Evolutionary conservation across 805 yeast species (phyloP).

Genomic region (Blastobotrys mokoenaii): DNA sequence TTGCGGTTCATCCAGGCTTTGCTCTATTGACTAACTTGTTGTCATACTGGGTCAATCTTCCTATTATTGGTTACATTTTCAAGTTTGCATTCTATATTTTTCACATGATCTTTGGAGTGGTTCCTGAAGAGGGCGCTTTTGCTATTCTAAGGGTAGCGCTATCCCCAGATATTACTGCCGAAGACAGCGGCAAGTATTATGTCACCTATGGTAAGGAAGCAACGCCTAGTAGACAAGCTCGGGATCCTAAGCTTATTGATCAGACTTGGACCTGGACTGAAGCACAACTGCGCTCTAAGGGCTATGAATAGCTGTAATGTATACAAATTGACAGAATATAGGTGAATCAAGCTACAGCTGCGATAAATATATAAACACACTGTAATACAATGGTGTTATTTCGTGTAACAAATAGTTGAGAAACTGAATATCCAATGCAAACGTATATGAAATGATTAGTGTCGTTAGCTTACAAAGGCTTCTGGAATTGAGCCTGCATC

Average conservation of each 20-base stretch:
- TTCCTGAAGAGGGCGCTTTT: conserved; percentile 61
- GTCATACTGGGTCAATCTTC: conserved; percentile 68
- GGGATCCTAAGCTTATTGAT: conserved; percentile 51
- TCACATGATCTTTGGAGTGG: conserved; percentile 61
- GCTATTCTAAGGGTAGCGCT: conserved; percentile 59
- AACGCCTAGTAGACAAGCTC: conserved; percentile 51
- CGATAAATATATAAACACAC: too few relatives aligned
- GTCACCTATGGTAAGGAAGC: conserved; percentile 51
- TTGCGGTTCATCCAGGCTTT: conserved; percentile 76
- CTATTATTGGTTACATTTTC: conserved; percentile 66
- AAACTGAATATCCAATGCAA: too few relatives aligned
- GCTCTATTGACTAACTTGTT: conserved; percentile 76
- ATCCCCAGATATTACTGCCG: conserved; percentile 39
- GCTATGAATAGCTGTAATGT: not conserved
- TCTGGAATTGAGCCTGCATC: conserved; percentile 84
- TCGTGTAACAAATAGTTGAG: too few relatives aligned
- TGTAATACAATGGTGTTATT: too few relatives aligned
- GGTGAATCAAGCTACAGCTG: too few relatives aligned
- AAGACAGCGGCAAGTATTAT: conserved; percentile 66
- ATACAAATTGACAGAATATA: too few relatives aligned
- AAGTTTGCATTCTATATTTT: conserved; percentile 66
- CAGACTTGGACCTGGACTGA: conserved; percentile 77
- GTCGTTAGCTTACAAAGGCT: conserved; percentile 9
- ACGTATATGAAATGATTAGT: not conserved
- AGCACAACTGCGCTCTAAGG: conserved; percentile 33